Evolutionary conservation across 2,329 filamentous ascomycete genomes (phyloP), one percentile per base, ranked within the genome.

Genomic region (Zasmidium cellare): DNA sequence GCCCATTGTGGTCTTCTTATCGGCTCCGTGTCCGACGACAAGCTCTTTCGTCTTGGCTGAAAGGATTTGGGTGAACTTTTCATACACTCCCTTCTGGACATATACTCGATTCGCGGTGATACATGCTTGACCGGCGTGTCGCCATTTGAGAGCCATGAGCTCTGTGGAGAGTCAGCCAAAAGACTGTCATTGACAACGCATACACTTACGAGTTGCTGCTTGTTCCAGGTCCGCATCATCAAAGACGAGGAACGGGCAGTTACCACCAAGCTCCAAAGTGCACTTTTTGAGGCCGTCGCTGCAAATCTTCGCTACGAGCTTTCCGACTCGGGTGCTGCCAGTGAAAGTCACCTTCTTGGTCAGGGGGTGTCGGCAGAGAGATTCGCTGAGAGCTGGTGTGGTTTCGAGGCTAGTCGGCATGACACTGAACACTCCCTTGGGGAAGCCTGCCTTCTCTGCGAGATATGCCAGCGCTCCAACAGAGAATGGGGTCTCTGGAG

Each of bases 81-180:
- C 83, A 70, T 87, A 85, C 9, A 90, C 80, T 12, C 80, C 81
- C 1, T 76, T 77, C 69, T 89, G 86, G 2, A 89, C 82, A 68
- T 85, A 87, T 24, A 89, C 80, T 0, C 86, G 78, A 67, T 88
- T 88, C 7, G 85, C 85, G 0, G 84, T 84, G 60, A 88, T 83
- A 65, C 86, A 88, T 2, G 84, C 84, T 71, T 88, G 85, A 2
- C 85, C 85, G 2, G 85, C 84, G 67, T 87, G 83, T 9, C 82
- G 76, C 74, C 80, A 84, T 67, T 84, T 83, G 18, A 84, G 71
- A 0, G 76, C 71, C 74, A 80, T 75, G 18, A 80, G 75, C 51
- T 75, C 71, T 71, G 56, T 23, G 24, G 12, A 41, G 14, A 24
- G 46, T 62, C 38, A 66, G 57, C 46, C 16, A n/a, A 14, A 25